phyloP scores from a whole-genome alignment of 108 stramenopile genomes.

The Skeletonema potamos region DNA sequence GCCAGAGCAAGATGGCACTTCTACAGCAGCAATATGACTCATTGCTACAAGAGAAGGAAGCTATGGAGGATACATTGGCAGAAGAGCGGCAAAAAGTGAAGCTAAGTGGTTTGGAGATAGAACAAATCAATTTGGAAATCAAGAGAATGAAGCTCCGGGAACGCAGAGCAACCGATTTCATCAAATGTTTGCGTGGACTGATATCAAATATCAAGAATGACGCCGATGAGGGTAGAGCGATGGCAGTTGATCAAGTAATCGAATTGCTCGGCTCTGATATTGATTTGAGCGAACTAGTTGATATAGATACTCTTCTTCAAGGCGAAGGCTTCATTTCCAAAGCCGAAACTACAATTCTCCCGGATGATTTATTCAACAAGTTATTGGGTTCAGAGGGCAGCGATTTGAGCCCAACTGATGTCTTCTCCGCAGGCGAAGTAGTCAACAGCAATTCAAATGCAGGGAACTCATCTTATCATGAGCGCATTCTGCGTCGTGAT shows the following conservation, averaged over 20 bases:
- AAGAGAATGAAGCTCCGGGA: slow-evolving; percentile 1
- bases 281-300: background rate
- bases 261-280: background rate
- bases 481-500: background rate
- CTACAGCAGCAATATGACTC: background rate
- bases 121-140: background rate
- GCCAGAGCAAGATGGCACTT: background rate
- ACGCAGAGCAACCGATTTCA: background rate
- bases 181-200: background rate
- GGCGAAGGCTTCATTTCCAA: slow-evolving; percentile 7
- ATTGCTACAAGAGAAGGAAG: background rate
- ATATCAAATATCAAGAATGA: background rate
- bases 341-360: background rate
- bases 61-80: background rate
- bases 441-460: background rate
- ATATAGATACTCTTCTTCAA: background rate
- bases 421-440: background rate
- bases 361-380: background rate
- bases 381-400: background rate
- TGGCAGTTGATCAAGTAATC: background rate
- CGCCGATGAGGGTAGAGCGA: background rate
- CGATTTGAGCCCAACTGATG: background rate
- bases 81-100: background rate
- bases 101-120: background rate
- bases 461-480: background rate